Base-by-base conservation (phyloP, 108 stramenopile species). In the Nitzschia palea region DNA sequence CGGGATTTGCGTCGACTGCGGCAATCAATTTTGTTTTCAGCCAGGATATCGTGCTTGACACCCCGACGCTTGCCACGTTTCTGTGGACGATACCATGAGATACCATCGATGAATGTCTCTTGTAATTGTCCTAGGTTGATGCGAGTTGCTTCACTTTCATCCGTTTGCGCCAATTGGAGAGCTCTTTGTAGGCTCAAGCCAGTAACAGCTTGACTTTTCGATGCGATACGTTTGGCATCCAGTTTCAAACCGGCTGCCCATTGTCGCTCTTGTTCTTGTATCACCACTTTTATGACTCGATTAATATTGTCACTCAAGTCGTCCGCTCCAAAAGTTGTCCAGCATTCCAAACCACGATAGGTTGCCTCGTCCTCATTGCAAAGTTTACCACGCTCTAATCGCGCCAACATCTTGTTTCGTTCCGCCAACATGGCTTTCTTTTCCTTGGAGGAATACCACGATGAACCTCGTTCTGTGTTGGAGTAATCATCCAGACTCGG, bases 281-380 rank as follows among this genome's bases (percentile, higher is more conserved):
- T 15, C 1, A 56, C 55, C 0, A 20, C 26, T 8, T 12, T 17
- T 14, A 56, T 34, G 32, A 56, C 55, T 20, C 15, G 14, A 1
- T 20, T 56, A 32, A 56, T 34, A 1, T 20, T 12, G 1, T 31
- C 20, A 17, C 33, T 32, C 1, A 56, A 15, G 15, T 34, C 14
- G 1, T 33, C 17, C 17, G 31, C 12, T 17, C 55, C 55, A 1
- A 12, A 12, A 17, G 1, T 34, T 2, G 55, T 56, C 55, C 55
- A 56, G 29, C 32, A 33, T 31, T 56, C 55, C 31, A 56, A 26
- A 8, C 55, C 55, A 20, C 55, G 55, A 20, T 56, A 56, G 1
- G 55, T 34, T 32, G 33, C 33, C 26, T 56, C 55, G 1, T 34
- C 6, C 33, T 31, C 32, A 23, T n/a, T 14, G 32, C 55, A 56